Conservation (phyloP, 352 stramenopile species). For the Globisporangium iwayamae region DNA sequence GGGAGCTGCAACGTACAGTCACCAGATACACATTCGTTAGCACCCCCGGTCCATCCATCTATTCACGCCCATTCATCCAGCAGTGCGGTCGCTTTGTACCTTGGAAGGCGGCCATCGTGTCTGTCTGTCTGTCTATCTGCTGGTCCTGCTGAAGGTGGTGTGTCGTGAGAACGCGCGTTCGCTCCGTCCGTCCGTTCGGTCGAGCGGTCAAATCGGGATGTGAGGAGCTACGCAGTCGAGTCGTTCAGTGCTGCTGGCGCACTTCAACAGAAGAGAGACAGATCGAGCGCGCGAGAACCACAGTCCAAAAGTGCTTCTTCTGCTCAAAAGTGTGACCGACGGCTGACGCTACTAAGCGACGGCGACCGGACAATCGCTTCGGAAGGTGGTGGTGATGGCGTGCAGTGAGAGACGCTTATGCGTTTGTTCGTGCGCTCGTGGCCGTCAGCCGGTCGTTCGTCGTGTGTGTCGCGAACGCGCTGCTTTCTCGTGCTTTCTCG, state of each 20-base stretch:
- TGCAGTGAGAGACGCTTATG: not conserved
- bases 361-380: not conserved
- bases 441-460: not conserved
- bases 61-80: not conserved
- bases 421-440: not conserved
- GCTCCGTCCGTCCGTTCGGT: not conserved
- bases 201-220: constrained; percentile 6
- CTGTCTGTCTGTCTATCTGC: not conserved
- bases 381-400: not conserved
- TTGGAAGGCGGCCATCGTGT: constrained; percentile 70
- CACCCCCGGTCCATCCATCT: not conserved
- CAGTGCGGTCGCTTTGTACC: constrained; percentile 24
- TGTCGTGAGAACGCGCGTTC: not conserved
- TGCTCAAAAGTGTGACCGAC: not conserved
- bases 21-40: constrained; percentile 9
- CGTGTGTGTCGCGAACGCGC: constrained; percentile 4
- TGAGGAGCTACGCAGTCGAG: constrained; percentile 5
- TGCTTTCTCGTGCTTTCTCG: constrained; percentile 2
- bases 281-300: not conserved
- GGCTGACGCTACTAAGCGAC: not conserved
- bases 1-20: constrained; percentile 37
- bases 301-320: constrained; percentile 4
- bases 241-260: not conserved
- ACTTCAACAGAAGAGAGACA: constrained; percentile 15
- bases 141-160: not conserved